phyloP scores from a whole-genome alignment of 176 grass and related monocot species.

The Oryza glumipatula region DNA sequence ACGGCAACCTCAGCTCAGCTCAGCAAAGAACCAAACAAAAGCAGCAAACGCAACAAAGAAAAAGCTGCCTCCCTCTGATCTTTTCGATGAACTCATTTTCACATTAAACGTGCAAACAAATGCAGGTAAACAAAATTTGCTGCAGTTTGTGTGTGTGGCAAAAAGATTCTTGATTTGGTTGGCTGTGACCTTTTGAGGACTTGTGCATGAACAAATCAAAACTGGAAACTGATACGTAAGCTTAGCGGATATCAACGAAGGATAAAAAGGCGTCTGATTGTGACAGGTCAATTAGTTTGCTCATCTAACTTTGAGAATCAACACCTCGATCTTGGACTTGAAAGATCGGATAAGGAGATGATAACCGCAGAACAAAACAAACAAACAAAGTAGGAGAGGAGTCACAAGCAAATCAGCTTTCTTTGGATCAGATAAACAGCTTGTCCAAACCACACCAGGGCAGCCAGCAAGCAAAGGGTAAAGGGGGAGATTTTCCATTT shows the following conservation, averaged over 20 bases:
- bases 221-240: constrained; percentile 30
- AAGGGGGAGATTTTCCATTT: constrained; percentile 26
- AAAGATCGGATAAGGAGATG: constrained; percentile 1
- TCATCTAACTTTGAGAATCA: constrained; percentile 33
- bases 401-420: constrained; percentile 37
- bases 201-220: constrained; percentile 38
- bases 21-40: constrained; percentile 38
- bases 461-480: constrained; percentile 26
- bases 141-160: constrained; percentile 20
- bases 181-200: constrained; percentile 18
- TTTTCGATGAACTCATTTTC: constrained; percentile 46
- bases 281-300: constrained; percentile 29
- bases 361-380: constrained; percentile 25
- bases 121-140: constrained; percentile 9
- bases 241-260: constrained; percentile 26
- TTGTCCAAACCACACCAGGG: constrained; percentile 34
- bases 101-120: constrained; percentile 24
- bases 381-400: constrained; percentile 25
- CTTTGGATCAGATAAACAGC: constrained; percentile 16
- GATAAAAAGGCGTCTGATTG: constrained; percentile 19
- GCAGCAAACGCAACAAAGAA: constrained; percentile 27
- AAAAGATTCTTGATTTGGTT: constrained; percentile 28
- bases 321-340: constrained; percentile 12
- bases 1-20: constrained; percentile 39
- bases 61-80: constrained; percentile 42